Evolutionary conservation across 352 stramenopile genomes (phyloP).

Genomic region (Pythium insidiosum): DNA sequence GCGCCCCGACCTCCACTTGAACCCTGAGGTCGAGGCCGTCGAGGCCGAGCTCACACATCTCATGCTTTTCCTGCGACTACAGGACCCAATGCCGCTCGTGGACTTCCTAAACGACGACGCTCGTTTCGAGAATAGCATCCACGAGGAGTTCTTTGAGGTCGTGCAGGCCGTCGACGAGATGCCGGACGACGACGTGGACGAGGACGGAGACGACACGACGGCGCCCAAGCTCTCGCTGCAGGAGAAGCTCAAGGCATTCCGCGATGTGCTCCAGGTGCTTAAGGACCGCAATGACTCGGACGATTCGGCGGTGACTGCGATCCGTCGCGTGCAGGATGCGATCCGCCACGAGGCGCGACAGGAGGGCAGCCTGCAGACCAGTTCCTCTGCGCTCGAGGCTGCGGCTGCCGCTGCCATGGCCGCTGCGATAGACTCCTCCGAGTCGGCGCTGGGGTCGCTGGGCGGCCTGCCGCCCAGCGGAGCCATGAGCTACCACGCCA

Average conservation of each 20-base stretch:
- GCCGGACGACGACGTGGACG: constrained; percentile 55
- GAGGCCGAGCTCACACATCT: constrained; percentile 61
- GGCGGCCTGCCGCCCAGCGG: too few species aligned
- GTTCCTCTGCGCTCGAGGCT: constrained; percentile 8
- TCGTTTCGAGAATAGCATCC: constrained; percentile 56
- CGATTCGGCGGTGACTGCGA: constrained; percentile 38
- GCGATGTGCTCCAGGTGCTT: constrained; percentile 63
- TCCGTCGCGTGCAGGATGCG: constrained; percentile 56
- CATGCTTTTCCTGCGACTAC: constrained; percentile 52
- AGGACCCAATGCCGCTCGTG: constrained; percentile 46
- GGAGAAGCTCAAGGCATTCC: constrained; percentile 75
- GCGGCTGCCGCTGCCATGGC: too few species aligned
- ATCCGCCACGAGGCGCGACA: constrained; percentile 20
- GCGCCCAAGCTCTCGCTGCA: constrained; percentile 44
- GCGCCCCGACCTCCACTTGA: constrained; percentile 39
- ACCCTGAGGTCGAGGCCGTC: constrained; percentile 46
- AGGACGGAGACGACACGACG: constrained; percentile 30
- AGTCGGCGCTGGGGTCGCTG: too few species aligned
- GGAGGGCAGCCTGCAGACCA: constrained; percentile 8
- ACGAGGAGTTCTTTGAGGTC: constrained; percentile 83
- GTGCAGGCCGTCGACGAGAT: constrained; percentile 57
- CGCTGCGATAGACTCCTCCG: too few species aligned
- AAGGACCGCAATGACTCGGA: constrained; percentile 65
- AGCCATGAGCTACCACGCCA: too few species aligned
- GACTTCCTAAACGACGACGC: constrained; percentile 71